phyloP scores from a whole-genome alignment of 1,284 basidiomycete genomes.

The Testicularia cyperi region DNA sequence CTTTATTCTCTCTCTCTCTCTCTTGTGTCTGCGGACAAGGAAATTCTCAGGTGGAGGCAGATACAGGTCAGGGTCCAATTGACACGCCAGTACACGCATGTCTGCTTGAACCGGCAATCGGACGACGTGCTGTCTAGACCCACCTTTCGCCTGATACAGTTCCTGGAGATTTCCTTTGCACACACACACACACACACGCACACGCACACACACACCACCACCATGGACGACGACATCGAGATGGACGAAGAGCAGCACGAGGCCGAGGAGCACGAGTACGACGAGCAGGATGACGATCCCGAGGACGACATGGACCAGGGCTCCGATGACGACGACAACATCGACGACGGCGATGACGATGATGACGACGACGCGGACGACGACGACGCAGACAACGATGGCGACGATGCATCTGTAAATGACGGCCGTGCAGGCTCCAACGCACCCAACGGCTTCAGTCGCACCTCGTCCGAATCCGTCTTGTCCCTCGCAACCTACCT shows the following conservation, averaged over 20 bases:
- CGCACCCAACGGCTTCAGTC: slow-evolving; percentile 7
- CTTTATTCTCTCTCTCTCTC: too few relatives aligned
- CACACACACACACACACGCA: too few relatives aligned
- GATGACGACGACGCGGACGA: slow-evolving; percentile 10
- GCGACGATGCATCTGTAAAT: slow-evolving; percentile 5
- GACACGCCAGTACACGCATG: too few relatives aligned
- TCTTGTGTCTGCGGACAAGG: too few relatives aligned
- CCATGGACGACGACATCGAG: slow-evolving; percentile 41
- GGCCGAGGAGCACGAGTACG: slow-evolving; percentile 16
- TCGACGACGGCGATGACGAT: slow-evolving; percentile 13
- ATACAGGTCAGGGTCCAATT: too few relatives aligned
- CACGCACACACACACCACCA: too few relatives aligned
- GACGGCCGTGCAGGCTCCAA: neutral
- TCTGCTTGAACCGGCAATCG: too few relatives aligned
- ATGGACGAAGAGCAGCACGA: slow-evolving; percentile 37
- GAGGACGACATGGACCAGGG: slow-evolving; percentile 17
- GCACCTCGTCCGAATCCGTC: slow-evolving; percentile 6
- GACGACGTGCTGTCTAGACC: too few relatives aligned
- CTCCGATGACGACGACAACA: slow-evolving; percentile 10
- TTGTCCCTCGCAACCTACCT: slow-evolving; percentile 22
- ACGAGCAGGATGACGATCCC: slow-evolving; percentile 13
- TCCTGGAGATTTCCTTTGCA: too few relatives aligned
- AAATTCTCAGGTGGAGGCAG: too few relatives aligned
- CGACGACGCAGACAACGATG: slow-evolving; percentile 2
- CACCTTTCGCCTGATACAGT: too few relatives aligned